Conservation (phyloP, 2,329 filamentous ascomycete genomes). For the Trichoderma gracile region DNA sequence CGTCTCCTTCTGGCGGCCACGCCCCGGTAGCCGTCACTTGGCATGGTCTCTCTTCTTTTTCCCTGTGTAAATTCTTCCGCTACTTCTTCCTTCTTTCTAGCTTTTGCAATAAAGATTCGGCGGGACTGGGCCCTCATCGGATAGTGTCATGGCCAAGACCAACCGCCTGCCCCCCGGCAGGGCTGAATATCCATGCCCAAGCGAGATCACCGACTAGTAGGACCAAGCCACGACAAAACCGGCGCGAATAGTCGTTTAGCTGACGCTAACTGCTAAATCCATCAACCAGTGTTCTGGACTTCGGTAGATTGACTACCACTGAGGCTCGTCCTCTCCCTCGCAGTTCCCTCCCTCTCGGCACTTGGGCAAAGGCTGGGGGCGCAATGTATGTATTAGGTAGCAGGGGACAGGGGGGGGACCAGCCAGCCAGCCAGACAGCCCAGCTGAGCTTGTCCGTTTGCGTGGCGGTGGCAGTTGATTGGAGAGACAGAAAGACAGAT, state of each 20-base stretch:
- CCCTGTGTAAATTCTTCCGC: too few relatives aligned
- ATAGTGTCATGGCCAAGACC: not conserved
- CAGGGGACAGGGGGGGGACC: too few relatives aligned
- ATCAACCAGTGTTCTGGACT: not conserved
- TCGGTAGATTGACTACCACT: not conserved
- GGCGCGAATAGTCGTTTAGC: too few relatives aligned
- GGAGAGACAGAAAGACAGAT: not conserved
- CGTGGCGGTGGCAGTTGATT: not conserved
- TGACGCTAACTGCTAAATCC: not conserved
- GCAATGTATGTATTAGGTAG: too few relatives aligned
- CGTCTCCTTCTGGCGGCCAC: too few relatives aligned
- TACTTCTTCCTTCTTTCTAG: too few relatives aligned
- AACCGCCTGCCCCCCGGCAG: not conserved
- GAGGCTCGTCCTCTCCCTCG: too few relatives aligned
- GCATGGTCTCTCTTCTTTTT: too few relatives aligned
- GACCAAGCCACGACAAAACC: not conserved
- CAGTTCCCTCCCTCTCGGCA: not conserved
- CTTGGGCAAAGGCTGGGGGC: not conserved
- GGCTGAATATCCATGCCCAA: not conserved
- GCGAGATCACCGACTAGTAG: not conserved
- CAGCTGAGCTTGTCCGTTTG: too few relatives aligned
- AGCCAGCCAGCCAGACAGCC: too few relatives aligned
- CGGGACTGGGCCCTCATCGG: not conserved
- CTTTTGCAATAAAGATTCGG: too few relatives aligned
- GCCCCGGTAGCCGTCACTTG: too few relatives aligned